Evolutionary conservation across 2,329 filamentous ascomycete species (phyloP), one percentile per base, ranked within the genome.

Genomic region (Fusarium sacchari): DNA sequence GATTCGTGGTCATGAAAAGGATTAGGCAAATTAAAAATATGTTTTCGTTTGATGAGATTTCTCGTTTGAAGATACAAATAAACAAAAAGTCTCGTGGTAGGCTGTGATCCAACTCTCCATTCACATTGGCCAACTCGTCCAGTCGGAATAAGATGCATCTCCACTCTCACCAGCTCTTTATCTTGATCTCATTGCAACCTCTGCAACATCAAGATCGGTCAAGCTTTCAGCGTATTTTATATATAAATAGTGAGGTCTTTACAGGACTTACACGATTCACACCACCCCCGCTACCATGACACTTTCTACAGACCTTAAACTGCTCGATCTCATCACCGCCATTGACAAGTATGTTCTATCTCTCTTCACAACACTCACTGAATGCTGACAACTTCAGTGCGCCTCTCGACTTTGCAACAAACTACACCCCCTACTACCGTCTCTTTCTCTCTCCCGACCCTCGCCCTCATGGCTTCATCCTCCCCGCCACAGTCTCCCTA

Each of bases 381-480:
- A 11, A 12, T 12, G 22, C 42, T 59, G 32, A 74, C 30, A 53
- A 1, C 10, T 39, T 4, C 71, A 88, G 87, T 75, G 86, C 88
- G n/a, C 86, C 87, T 1, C 80, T 84, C 20, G 79, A 84, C 71
- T 84, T 84, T 71, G 80, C 82, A 62, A 76, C 80, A 42, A 80
- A 83, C 64, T 74, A 64, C 47, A 24, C 40, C 14, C 81, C 81
- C 9, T 84, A 87, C 69, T 88, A 87, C 72, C 81, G 81, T 64
- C 83, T 89, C 39, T 76, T 82, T 14, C 81, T 89, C 17, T 81
- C 83, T 4, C 78, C 82, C 5, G 86, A 88, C 66, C 66, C 80
- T 24, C 81, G 84, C 8, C 81, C 85, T 1, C 87, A 89, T 67
- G 87, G 87, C 72, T 87, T 87, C 79, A 81, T 89, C 52, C 83